Evolutionary conservation across 805 yeast genomes (phyloP), one percentile per base, ranked within the genome.

Genomic region (Candida quercuum): DNA sequence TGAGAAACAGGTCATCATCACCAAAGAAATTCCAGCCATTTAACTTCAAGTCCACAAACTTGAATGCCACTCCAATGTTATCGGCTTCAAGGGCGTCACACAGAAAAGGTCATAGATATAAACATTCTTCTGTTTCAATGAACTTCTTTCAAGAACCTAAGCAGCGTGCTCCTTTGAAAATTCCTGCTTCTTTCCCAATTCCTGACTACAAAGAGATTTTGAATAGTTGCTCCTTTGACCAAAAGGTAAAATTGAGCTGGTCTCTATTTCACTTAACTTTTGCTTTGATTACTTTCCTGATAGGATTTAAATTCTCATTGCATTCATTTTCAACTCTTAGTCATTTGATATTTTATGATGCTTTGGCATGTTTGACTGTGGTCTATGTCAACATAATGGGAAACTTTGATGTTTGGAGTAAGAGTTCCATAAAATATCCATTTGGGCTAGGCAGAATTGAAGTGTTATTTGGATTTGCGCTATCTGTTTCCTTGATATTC

Each of bases 61-160:
- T 63, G 38, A 57, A 42, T 9, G 56, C 37, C 19, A 56, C 38
- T 36, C 49, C 56, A 10, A 45, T 22, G 59, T 64, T 11, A 72
- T 65, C 24, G 53, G 55, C 36, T 29, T 51, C 57, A n/a, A 55
- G 66, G 51, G 76, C 87, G 1, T 78, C 84, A 0, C 86, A 79
- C 51, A 79, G 99, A 67, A 78, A 89, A 49, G 99, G 99, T 6
- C 99, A 91, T 60, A 74, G 91, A 49, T 91, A 91, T 57, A 91
- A 91, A 57, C 98, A 91, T 60, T 88, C 97, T 3, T 88, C 96
- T 8, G 96, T 91, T 6, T 87, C 96, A 5, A 84, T 91, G 93
- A 89, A 91, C 59, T 73, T 91, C 57, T 91, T 93, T 57, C 96
- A 86, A 59, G 97, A 91, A 54, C 96, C 97, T 1, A 83, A 88